Conservation (phyloP, 495 filamentous ascomycete genomes). For the Penicillium waksmanii region DNA sequence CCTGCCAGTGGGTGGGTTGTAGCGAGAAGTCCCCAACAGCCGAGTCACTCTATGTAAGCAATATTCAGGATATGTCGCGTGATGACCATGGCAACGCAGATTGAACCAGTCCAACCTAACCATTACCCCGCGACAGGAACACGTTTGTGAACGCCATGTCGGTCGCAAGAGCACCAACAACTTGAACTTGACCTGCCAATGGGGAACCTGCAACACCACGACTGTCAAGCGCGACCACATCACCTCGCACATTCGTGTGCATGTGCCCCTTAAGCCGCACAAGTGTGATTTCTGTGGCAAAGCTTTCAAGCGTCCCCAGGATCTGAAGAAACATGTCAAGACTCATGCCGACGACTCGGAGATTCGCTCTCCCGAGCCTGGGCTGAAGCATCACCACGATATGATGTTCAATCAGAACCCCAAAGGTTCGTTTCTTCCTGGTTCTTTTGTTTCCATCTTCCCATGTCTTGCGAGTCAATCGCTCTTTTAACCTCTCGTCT, state of each 20-base stretch:
- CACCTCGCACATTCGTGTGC: slow-evolving; percentile 97
- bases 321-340: slow-evolving; percentile 99
- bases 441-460: neutral
- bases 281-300: slow-evolving; percentile 99
- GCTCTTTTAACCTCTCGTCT: neutral
- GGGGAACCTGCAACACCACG: slow-evolving; percentile 93
- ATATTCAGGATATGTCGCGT: neutral
- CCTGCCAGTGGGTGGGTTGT: slow-evolving; percentile 88
- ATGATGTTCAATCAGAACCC: slow-evolving; percentile 56
- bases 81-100: neutral
- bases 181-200: slow-evolving; percentile 94
- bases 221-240: slow-evolving; percentile 99
- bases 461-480: neutral
- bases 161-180: slow-evolving; percentile 99
- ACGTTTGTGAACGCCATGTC: slow-evolving; percentile 98
- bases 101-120: neutral
- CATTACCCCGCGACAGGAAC: slow-evolving; percentile 63
- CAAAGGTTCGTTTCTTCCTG: slow-evolving; percentile 32
- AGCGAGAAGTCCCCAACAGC: slow-evolving; percentile 77
- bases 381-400: slow-evolving; percentile 47
- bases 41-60: slow-evolving; percentile 86
- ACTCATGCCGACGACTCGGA: slow-evolving; percentile 99
- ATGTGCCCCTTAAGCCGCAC: slow-evolving; percentile 97
- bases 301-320: slow-evolving; percentile 98
- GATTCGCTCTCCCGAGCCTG: slow-evolving; percentile 72